Conservation (phyloP, 176 grass and related monocot species). For the Raddia guianensis region DNA sequence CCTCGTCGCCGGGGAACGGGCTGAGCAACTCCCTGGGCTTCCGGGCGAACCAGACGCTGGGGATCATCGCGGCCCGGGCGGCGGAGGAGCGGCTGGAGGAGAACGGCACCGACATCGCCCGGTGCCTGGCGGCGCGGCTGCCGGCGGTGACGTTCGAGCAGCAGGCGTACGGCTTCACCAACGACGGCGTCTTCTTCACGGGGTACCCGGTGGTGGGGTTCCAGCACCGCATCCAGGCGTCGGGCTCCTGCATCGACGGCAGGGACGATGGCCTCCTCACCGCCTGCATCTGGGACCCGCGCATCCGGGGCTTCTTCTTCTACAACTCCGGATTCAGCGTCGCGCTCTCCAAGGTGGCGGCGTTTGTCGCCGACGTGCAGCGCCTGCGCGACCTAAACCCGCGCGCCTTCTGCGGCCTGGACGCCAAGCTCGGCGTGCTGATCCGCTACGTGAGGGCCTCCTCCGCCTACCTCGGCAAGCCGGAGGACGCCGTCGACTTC, state of each 20-base stretch:
- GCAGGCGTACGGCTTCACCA: constrained; percentile 47
- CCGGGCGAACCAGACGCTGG: not conserved
- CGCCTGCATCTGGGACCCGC: constrained; percentile 53
- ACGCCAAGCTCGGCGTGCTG: constrained; percentile 48
- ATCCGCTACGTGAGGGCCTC: constrained; percentile 56
- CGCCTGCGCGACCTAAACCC: constrained; percentile 55
- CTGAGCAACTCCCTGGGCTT: constrained; percentile 22
- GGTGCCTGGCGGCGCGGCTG: constrained; percentile 25
- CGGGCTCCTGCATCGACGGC: constrained; percentile 33
- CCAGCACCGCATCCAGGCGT: constrained; percentile 50
- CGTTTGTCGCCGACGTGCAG: constrained; percentile 45
- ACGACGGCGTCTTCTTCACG: constrained; percentile 42
- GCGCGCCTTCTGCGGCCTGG: constrained; percentile 40
- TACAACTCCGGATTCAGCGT: constrained; percentile 52
- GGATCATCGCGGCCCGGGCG: not conserved
- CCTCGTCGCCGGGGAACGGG: constrained; percentile 10
- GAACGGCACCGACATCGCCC: not conserved
- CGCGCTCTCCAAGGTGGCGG: constrained; percentile 18
- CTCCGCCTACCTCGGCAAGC: constrained; percentile 58
- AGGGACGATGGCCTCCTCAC: constrained; percentile 24
- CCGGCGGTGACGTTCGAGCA: not conserved
- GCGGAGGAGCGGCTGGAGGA: not conserved
- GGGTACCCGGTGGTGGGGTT: constrained; percentile 51
- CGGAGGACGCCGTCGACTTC: constrained; percentile 46
- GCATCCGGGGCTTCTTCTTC: constrained; percentile 38